Conservation (phyloP, 495 filamentous ascomycete species). For the Lineolata rhizophorae region DNA sequence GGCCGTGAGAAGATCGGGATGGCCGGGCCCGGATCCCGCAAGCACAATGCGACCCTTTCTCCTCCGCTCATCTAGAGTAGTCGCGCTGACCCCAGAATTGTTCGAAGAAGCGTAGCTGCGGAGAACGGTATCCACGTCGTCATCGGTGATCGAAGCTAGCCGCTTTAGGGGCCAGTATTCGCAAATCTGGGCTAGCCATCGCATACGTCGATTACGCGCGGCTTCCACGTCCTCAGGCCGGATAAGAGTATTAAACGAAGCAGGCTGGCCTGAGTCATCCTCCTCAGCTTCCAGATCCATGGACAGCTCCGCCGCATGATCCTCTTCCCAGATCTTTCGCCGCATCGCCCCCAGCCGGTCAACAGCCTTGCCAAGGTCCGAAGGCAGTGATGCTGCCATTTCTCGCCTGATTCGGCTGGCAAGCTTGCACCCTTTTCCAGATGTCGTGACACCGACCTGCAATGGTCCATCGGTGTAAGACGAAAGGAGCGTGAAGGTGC, state of each 20-base stretch:
- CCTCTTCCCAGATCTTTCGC: constrained; percentile 58
- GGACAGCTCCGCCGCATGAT: constrained; percentile 25
- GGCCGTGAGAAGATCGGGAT: constrained; percentile 73
- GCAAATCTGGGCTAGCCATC: constrained; percentile 91
- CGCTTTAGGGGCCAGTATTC: constrained; percentile 91
- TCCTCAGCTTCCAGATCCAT: constrained; percentile 38
- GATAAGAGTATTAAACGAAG: constrained; percentile 68
- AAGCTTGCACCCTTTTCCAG: constrained; percentile 85
- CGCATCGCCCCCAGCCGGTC: constrained; percentile 57
- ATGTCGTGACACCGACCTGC: constrained; percentile 90
- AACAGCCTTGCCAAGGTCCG: constrained; percentile 65
- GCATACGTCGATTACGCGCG: constrained; percentile 58
- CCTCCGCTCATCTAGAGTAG: constrained; percentile 4
- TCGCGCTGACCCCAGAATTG: constrained; percentile 4
- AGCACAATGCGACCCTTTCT: constrained; percentile 51
- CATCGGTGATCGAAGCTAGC: constrained; percentile 56
- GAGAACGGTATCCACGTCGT: constrained; percentile 53
- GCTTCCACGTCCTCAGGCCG: constrained; percentile 48
- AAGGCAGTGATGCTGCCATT: constrained; percentile 56
- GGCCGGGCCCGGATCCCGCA: constrained; percentile 80
- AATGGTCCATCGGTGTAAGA: constrained; percentile 77
- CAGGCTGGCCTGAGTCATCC: constrained; percentile 58
- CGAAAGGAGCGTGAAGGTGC: constrained; percentile 74
- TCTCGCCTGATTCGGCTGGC: constrained; percentile 78
- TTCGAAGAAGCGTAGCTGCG: constrained; percentile 30